Conservation (phyloP, 768 basidiomycete genomes). For the Leccinum fibrillosum region DNA sequence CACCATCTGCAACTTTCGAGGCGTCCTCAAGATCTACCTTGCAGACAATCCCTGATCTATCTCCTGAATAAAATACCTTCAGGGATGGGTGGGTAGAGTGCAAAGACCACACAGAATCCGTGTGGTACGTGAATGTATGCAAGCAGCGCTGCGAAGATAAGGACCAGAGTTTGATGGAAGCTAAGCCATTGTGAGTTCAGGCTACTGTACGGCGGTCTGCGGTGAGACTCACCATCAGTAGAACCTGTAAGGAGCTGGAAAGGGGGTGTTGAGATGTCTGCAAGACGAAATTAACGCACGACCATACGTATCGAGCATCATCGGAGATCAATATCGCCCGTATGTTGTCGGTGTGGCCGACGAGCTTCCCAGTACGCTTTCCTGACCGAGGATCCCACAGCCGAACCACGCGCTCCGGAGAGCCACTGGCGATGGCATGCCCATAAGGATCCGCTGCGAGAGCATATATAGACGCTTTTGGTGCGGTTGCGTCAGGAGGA, state of each 20-base stretch:
- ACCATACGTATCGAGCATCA: constrained; percentile 83
- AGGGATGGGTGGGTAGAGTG: constrained; percentile 85
- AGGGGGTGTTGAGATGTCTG: constrained; percentile 5
- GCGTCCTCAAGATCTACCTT: constrained; percentile 88
- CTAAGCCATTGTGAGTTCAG: constrained; percentile 26
- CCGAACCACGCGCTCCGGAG: constrained; percentile 86
- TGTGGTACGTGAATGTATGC: constrained; percentile 95
- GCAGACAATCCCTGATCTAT: constrained; percentile 85
- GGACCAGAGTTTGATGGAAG: constrained; percentile 95
- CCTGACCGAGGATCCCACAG: constrained; percentile 93
- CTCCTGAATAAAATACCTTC: constrained; percentile 91
- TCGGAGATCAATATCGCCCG: constrained; percentile 85
- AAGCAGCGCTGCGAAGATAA: constrained; percentile 82
- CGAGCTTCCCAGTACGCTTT: constrained; percentile 77
- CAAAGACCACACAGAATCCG: constrained; percentile 93
- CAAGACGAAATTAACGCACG: constrained; percentile 3
- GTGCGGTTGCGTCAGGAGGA: constrained; percentile 60
- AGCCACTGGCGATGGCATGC: constrained; percentile 79
- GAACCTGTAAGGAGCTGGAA: constrained; percentile 77
- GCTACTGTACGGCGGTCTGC: background rate
- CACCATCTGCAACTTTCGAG: constrained; percentile 79
- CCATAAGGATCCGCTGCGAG: constrained; percentile 78
- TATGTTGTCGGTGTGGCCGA: constrained; percentile 98
- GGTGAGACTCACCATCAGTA: constrained; percentile 53
- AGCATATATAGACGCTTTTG: constrained; percentile 77